Evolutionary conservation across 2,329 filamentous ascomycete species (phyloP).

Genomic region (Chrysosphaeria jannelii): DNA sequence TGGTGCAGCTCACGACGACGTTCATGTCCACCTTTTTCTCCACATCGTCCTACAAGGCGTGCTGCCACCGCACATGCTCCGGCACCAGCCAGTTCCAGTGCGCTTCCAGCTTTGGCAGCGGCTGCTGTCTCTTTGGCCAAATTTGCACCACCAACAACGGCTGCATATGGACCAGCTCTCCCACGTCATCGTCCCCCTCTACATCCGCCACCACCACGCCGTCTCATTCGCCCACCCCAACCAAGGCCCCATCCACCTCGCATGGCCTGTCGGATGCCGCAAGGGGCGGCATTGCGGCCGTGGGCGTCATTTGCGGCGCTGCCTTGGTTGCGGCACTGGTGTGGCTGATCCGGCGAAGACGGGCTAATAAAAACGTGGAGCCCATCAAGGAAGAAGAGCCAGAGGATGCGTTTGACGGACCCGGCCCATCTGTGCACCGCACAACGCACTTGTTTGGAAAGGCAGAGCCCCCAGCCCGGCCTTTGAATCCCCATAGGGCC

Average conservation of each 20-base stretch:
- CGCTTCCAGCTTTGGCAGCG: conserved; percentile 12
- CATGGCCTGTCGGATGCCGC: conserved; percentile 16
- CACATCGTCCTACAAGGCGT: conserved; percentile 8
- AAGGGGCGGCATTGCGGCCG: conserved; percentile 25
- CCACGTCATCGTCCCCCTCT: conserved; percentile 11
- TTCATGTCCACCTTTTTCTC: conserved; percentile 7
- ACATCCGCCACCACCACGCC: no score
- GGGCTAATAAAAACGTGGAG: no score
- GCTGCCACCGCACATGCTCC: conserved; percentile 13
- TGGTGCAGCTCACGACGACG: no score
- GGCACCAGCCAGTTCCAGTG: conserved; percentile 15
- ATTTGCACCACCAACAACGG: conserved; percentile 15
- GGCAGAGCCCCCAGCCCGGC: no score
- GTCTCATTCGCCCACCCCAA: no score
- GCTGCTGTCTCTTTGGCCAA: conserved; percentile 17
- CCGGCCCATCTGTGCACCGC: no score
- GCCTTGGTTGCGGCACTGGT: conserved; percentile 12
- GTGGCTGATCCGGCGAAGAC: no score
- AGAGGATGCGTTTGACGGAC: no score
- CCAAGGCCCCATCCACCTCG: no score
- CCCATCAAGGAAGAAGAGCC: no score
- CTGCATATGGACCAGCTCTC: conserved; percentile 19
- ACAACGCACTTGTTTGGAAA: no score
- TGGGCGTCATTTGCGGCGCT: conserved; percentile 17
- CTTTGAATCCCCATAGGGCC: no score